A percentile compares a stretch with the other conserved stretches of the same genome.
These are phyloP conservation scores for Rhynchosporium secalis DNA, from an alignment of 2,329 filamentous ascomycete species.

Conservation along the genomic window DNA sequence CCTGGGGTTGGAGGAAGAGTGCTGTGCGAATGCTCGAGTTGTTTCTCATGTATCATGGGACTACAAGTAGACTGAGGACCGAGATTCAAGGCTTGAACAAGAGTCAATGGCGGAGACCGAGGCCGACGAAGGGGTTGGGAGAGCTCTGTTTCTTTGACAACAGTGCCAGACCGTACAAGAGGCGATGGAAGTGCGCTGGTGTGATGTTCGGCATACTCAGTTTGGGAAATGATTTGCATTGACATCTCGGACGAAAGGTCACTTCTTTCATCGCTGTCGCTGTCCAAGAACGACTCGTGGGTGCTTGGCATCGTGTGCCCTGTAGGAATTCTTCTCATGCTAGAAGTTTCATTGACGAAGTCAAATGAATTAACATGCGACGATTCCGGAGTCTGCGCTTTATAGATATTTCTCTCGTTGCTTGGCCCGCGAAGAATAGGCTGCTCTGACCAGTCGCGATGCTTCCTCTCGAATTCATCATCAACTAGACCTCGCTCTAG, in stretches of 20 bases:
- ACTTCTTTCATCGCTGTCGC: constrained; percentile 44
- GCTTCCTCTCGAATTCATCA: constrained; percentile 47
- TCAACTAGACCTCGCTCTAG: constrained; percentile 66
- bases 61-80: constrained; percentile 43
- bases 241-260: constrained; percentile 66
- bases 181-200: constrained; percentile 41
- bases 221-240: constrained; percentile 45
- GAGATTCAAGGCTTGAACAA: constrained; percentile 49
- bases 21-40: constrained; percentile 20
- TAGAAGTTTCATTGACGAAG: constrained; percentile 54
- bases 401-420: constrained; percentile 37
- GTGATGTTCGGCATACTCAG: constrained; percentile 36
- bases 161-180: constrained; percentile 34
- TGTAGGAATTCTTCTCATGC: constrained; percentile 41
- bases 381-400: constrained; percentile 33
- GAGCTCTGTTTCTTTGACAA: constrained; percentile 33
- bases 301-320: constrained; percentile 31
- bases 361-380: constrained; percentile 51
- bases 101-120: constrained; percentile 50
- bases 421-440: constrained; percentile 56
- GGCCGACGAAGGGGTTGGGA: constrained; percentile 37
- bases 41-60: constrained; percentile 41
- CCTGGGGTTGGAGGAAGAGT: constrained; percentile 38
- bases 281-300: constrained; percentile 42
- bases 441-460: constrained; percentile 53